Percentiles rank a stretch among this genome's conserved stretches.
Conservation (phyloP, 2,329 filamentous ascomycete genomes). For the Fusarium sp. region DNA sequence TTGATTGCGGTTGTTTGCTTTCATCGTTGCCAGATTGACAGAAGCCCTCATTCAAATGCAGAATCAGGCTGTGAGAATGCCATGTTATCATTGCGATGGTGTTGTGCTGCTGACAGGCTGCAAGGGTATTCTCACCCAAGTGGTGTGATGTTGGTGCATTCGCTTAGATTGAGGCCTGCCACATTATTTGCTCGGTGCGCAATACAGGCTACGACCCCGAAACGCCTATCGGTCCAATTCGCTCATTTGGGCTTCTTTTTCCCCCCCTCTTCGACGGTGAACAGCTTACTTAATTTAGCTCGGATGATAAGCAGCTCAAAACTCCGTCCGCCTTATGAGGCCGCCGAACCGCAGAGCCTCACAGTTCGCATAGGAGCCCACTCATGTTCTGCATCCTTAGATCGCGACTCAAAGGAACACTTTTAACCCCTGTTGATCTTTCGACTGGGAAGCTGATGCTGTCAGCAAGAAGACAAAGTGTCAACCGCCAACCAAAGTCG, state of each 20-base stretch:
- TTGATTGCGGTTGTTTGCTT: neutral
- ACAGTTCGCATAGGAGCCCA: neutral
- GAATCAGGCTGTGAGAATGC: neutral
- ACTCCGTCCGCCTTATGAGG: neutral
- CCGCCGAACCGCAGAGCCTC: neutral
- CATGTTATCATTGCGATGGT: neutral
- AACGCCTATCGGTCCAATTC: neutral
- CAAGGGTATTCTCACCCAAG: neutral
- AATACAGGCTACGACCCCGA: neutral
- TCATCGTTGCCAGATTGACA: neutral
- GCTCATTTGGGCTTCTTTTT: neutral
- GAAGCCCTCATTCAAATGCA: neutral
- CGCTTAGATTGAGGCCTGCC: neutral
- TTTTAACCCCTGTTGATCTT: neutral
- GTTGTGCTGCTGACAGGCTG: neutral
- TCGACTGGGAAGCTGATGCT: rapidly evolving
- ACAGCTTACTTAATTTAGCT: neutral
- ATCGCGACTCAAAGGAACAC: rapidly evolving
- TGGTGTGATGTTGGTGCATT: neutral
- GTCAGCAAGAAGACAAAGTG: neutral
- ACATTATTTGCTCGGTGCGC: neutral
- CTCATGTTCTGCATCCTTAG: neutral
- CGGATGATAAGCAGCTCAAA: neutral
- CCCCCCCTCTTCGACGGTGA: neutral
- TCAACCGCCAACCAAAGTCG: rapidly evolving